phyloP scores from a whole-genome alignment of 2,329 filamentous ascomycete genomes.

The Trichoderma endophyticum region DNA sequence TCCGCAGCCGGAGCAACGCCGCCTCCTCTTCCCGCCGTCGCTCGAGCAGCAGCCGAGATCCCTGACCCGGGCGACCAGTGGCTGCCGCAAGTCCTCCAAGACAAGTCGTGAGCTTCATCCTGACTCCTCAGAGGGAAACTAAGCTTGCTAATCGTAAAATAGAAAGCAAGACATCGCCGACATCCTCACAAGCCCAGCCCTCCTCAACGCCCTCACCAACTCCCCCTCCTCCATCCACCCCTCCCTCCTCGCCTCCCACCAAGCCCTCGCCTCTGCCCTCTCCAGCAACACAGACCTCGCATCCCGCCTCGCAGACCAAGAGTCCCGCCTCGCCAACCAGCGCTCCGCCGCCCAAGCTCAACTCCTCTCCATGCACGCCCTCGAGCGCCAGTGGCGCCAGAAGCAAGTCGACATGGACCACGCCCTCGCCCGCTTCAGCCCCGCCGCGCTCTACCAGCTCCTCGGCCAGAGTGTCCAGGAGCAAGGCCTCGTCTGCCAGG shows the following conservation, averaged over 20 bases:
- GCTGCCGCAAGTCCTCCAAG: conserved; percentile 72
- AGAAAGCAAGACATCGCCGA: conserved; percentile 77
- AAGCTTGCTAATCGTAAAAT: conserved; percentile 20
- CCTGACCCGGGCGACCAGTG: conserved; percentile 67
- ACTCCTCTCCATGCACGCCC: conserved; percentile 75
- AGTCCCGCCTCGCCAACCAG: conserved; percentile 54
- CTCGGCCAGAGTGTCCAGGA: conserved; percentile 74
- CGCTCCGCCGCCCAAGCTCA: conserved; percentile 74
- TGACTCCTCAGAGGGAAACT: not conserved
- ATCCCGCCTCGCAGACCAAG: conserved; percentile 57
- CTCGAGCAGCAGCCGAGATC: conserved; percentile 31
- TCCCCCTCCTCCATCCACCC: conserved; percentile 66
- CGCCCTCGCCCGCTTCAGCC: conserved; percentile 79
- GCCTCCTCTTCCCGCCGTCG: conserved; percentile 20
- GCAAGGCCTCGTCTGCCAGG: conserved; percentile 75
- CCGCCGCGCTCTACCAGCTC: conserved; percentile 80
- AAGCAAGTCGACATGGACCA: conserved; percentile 88
- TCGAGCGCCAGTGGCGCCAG: conserved; percentile 88
- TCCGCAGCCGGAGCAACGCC: conserved; percentile 7
- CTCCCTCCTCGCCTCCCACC: conserved; percentile 63
- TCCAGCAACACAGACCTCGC: conserved; percentile 70
- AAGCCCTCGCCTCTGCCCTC: conserved; percentile 62
- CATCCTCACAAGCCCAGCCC: conserved; percentile 59
- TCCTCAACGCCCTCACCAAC: conserved; percentile 73
- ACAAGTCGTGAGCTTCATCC: conserved; percentile 67